Percentiles rank a stretch among this genome's conserved stretches.
Conservation (phyloP, 2,329 filamentous ascomycete genomes). For the Xylaria sp. region DNA sequence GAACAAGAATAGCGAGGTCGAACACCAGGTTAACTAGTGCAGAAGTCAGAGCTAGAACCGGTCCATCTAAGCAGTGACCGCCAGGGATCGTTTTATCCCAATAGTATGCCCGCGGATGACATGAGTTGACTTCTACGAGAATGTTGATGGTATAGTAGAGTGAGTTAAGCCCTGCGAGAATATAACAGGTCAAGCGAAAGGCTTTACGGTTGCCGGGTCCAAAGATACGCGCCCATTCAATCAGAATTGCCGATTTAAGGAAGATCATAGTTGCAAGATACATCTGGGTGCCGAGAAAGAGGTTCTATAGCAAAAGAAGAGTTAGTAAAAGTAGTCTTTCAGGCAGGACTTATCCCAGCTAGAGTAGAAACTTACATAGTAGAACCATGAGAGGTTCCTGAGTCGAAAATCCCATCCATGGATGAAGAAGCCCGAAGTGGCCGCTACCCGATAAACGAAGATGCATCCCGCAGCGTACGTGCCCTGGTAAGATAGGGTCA, state of each 20-base stretch:
- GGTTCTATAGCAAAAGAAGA: background rate
- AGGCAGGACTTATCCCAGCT: background rate
- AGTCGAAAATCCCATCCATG: constrained; percentile 16
- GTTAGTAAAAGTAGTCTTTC: background rate
- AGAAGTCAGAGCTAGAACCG: constrained; percentile 27
- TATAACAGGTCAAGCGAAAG: constrained; percentile 40
- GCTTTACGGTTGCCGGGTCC: constrained; percentile 39
- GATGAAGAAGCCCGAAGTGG: constrained; percentile 17
- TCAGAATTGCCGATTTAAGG: constrained; percentile 56
- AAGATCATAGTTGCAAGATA: constrained; percentile 14
- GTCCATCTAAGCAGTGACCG: constrained; percentile 32
- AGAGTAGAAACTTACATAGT: background rate
- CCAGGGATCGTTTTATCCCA: constrained; percentile 42
- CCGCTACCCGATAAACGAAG: constrained; percentile 12
- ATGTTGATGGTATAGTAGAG: constrained; percentile 24
- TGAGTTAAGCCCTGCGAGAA: constrained; percentile 36
- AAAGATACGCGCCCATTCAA: constrained; percentile 53
- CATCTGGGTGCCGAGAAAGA: background rate
- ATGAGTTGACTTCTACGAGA: background rate
- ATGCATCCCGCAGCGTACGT: constrained; percentile 15
- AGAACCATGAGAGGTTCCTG: background rate
- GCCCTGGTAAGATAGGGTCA: background rate
- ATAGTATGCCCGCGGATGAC: background rate
- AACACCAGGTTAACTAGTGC: constrained; percentile 41
- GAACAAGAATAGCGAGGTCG: constrained; percentile 45